phyloP scores from a whole-genome alignment of 2,329 filamentous ascomycete species.

The Graphiopsis chlorocephala region DNA sequence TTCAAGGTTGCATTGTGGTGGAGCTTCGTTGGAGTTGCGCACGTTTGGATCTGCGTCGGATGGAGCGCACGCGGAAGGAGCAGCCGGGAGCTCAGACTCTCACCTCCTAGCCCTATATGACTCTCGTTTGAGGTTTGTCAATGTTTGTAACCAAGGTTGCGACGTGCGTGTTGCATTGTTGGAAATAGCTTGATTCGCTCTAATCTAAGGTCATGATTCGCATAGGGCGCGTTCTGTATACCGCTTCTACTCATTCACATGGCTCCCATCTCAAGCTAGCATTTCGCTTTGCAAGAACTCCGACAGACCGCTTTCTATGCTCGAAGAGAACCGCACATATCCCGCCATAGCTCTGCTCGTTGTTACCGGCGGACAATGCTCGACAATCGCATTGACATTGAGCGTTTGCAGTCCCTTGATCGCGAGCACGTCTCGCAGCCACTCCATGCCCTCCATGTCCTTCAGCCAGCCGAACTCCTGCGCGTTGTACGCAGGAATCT shows the following conservation, averaged over 20 bases:
- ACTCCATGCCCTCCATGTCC: conserved; percentile 53
- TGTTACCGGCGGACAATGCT: conserved; percentile 51
- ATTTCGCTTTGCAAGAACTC: conserved; percentile 50
- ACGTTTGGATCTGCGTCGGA: neutral
- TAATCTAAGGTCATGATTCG: neutral
- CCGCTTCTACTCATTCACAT: neutral
- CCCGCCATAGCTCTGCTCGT: conserved; percentile 55
- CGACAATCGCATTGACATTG: conserved; percentile 53
- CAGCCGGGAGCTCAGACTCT: neutral
- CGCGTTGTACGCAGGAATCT: conserved; percentile 45
- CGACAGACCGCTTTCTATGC: conserved; percentile 55
- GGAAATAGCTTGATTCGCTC: neutral
- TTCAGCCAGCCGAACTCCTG: conserved; percentile 47
- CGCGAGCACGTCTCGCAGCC: conserved; percentile 55
- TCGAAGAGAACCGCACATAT: conserved; percentile 60
- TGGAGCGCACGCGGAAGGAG: neutral
- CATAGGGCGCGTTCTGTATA: conserved; percentile 1
- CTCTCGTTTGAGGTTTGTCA: neutral
- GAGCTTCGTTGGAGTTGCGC: neutral
- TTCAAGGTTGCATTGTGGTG: neutral
- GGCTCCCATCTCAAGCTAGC: conserved; percentile 10
- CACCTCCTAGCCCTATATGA: neutral
- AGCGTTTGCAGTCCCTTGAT: conserved; percentile 51
- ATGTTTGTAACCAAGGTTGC: neutral
- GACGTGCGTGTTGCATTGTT: neutral